These are phyloP conservation scores for Trametes sanguinea DNA, from an alignment of 768 basidiomycete species.

Conservation along the genomic window DNA sequence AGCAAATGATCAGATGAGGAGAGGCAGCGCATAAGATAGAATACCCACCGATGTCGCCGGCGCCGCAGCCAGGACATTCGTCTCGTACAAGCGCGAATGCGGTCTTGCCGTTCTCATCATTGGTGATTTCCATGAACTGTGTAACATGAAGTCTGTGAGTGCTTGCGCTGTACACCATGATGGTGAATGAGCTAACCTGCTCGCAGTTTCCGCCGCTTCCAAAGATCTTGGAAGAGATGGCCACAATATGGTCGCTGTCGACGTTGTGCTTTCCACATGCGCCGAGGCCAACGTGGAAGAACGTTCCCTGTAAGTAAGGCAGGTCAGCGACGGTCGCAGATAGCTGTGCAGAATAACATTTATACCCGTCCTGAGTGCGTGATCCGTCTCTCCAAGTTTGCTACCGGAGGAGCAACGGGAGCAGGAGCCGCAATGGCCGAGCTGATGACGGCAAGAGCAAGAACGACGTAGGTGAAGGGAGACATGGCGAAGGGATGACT, in stretches of 20 bases:
- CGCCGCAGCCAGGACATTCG: constrained; percentile 55
- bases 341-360: not conserved
- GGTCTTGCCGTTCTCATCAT: constrained; percentile 51
- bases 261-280: constrained; percentile 60
- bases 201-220: constrained; percentile 55
- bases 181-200: constrained; percentile 43
- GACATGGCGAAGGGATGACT: not conserved
- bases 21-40: not conserved
- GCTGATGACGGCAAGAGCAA: constrained; percentile 40
- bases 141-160: not conserved
- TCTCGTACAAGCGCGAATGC: constrained; percentile 55
- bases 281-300: constrained; percentile 57
- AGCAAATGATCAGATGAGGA: not conserved
- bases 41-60: constrained; percentile 55
- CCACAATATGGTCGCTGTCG: constrained; percentile 57
- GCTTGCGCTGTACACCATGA: not conserved
- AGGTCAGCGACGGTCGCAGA: not conserved
- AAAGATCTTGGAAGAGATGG: constrained; percentile 56
- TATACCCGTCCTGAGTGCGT: constrained; percentile 56
- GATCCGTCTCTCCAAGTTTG: constrained; percentile 48
- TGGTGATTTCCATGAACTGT: constrained; percentile 61
- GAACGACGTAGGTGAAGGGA: constrained; percentile 12
- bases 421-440: constrained; percentile 45
- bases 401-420: constrained; percentile 42
- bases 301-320: constrained; percentile 54